These are phyloP conservation scores for Schoenoplectus tabernaemontani DNA, from an alignment of 202 grass and related monocot species.

Conservation along the genomic window DNA sequence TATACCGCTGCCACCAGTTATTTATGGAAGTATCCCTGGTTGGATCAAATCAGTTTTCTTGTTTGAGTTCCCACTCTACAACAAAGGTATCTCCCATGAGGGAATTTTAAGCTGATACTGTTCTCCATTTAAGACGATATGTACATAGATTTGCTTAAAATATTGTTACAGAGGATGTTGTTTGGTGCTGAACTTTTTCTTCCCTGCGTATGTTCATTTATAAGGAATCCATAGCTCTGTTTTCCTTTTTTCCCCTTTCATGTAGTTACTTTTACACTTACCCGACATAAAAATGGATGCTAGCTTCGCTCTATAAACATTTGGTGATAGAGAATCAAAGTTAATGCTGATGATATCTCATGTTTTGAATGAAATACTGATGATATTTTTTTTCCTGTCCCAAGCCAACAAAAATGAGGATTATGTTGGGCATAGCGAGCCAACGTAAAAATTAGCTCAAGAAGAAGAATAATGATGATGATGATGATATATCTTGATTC, in stretches of 20 bases:
- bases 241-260: background rate
- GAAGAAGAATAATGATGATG: too few species aligned
- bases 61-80: slow-evolving; percentile 87
- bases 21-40: slow-evolving; percentile 60
- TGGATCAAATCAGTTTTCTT: slow-evolving; percentile 90
- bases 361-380: too few species aligned
- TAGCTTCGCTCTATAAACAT: background rate
- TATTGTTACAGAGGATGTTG: background rate
- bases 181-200: background rate
- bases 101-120: background rate
- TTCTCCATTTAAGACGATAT: background rate
- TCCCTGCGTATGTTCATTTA: background rate
- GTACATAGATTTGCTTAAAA: background rate
- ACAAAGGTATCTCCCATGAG: slow-evolving; percentile 29
- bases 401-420: too few species aligned
- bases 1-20: slow-evolving; percentile 62
- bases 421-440: too few species aligned
- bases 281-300: background rate
- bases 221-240: background rate
- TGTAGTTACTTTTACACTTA: background rate
- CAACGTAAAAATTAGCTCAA: too few species aligned
- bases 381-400: too few species aligned
- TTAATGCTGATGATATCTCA: background rate
- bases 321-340: background rate
- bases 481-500: background rate